A percentile compares a stretch with the other conserved stretches of the same genome.
These are phyloP conservation scores for Solanum etuberosum DNA, from an alignment of 257 asterid genomes.

Conservation along the genomic window DNA sequence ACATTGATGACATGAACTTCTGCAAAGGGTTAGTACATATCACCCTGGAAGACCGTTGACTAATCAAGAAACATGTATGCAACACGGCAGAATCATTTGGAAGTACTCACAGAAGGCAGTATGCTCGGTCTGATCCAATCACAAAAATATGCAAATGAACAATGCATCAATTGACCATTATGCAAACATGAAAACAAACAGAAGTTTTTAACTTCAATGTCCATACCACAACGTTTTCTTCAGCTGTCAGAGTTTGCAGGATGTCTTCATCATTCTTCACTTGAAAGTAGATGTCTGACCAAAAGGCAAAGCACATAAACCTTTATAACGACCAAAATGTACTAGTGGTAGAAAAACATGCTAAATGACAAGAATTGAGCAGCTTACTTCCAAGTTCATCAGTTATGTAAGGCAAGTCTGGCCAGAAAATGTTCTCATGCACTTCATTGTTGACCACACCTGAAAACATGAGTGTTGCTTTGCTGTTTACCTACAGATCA, in stretches of 20 bases:
- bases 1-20: neutral
- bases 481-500: constrained; percentile 72
- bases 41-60: neutral
- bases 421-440: constrained; percentile 95
- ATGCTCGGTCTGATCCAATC: neutral
- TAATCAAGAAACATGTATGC: neutral
- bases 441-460: constrained; percentile 60
- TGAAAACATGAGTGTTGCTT: constrained; percentile 82
- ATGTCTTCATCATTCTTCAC: constrained; percentile 92
- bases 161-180: neutral
- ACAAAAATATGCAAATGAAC: neutral
- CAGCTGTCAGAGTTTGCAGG: constrained; percentile 60
- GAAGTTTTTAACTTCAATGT: neutral
- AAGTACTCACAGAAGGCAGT: neutral
- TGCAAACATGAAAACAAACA: neutral
- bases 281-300: constrained; percentile 87
- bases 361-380: constrained; percentile 5
- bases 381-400: constrained; percentile 95
- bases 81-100: neutral
- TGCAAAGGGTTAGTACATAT: neutral
- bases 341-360: neutral
- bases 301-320: constrained; percentile 13
- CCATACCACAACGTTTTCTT: constrained; percentile 81
- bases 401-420: constrained; percentile 82
- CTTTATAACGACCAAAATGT: neutral